A percentile compares a stretch with the other conserved stretches of the same genome.
phyloP scores from a whole-genome alignment of 225 moss, liverwort and hornwort genomes.

The Straminergon stramineum region DNA sequence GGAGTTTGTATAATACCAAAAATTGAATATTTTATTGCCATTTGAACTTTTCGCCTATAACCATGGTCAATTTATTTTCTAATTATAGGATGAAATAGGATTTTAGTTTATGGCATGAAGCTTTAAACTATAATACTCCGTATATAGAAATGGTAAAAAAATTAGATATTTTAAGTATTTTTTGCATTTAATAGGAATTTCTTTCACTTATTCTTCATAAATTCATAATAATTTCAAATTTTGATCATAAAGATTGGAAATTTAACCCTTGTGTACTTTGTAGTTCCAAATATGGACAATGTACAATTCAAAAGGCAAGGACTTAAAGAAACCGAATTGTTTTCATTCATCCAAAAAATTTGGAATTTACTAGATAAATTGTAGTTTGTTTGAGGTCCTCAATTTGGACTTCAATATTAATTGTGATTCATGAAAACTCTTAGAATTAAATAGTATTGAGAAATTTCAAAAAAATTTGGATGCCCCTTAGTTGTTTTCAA shows the following conservation, averaged over 20 bases:
- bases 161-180: not conserved
- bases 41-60: not conserved
- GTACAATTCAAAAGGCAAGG: not conserved
- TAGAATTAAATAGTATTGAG: not conserved
- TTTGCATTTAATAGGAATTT: not conserved
- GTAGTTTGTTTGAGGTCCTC: not conserved
- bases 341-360: not conserved
- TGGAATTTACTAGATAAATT: not conserved
- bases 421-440: not conserved
- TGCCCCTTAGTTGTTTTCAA: not conserved
- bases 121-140: too few species aligned
- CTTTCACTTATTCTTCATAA: not conserved
- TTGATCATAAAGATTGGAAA: not conserved
- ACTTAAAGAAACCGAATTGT: not conserved
- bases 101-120: not conserved
- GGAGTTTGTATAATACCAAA: not conserved
- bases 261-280: not conserved
- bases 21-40: not conserved
- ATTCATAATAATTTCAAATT: not conserved
- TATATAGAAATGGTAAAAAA: not conserved
- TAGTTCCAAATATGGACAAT: not conserved
- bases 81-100: not conserved
- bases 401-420: not conserved
- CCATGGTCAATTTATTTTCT: not conserved
- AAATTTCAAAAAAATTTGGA: not conserved